Base-by-base conservation (phyloP, 257 asterid species). In the Anisodus tanguticus region DNA sequence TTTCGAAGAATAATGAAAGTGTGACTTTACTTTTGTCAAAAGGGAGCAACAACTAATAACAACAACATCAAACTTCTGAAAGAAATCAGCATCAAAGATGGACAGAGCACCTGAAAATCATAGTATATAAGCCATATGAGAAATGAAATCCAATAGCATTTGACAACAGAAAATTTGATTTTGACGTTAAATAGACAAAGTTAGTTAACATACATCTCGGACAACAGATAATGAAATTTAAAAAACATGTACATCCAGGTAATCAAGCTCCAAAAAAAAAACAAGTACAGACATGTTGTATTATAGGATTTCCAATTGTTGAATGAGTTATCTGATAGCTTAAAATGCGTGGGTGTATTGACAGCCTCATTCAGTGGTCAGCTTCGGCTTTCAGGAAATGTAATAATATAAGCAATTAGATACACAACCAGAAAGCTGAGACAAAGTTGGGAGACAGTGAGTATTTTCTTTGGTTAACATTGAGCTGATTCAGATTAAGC, bases 41-140 rank as follows among this genome's bases (percentile, higher is more conserved):
- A 85, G 83, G 51, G 92, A 77, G 89, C 87, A 87, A 81, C 83
- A 85, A 81, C 89, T 84, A 81, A 89, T 81, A 35, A 88, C 88
- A 19, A 89, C 90, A 51, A 82, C 89, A 84, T 89, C 90, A 83
- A 86, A 89, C 60, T 85, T 80, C 67, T 83, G 87, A 82, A 88
- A 86, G 88, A 90, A 90, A 55, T 88, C 87, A 67, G 86, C 85
- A 51, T 78, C 87, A 77, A 88, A 90, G 86, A 87, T 83, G n/a
- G 90, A 83, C 83, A 90, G 79, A 77, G 84, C 88, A 53, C 92
- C 92, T 89, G 87, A 70, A 78, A 83, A 77, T 54, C 55, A 59
- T 79, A 53, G 43, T 8, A 53, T 13, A 35, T 57, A 55, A 62
- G 67, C 62, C 49, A 35, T 17, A 3, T 68, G 67, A 82, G 47